Percentiles rank a stretch among this genome's conserved stretches.
These are phyloP conservation scores for Oryza longistaminata DNA, from an alignment of 176 grass and related monocot species.

Conservation along the genomic window DNA sequence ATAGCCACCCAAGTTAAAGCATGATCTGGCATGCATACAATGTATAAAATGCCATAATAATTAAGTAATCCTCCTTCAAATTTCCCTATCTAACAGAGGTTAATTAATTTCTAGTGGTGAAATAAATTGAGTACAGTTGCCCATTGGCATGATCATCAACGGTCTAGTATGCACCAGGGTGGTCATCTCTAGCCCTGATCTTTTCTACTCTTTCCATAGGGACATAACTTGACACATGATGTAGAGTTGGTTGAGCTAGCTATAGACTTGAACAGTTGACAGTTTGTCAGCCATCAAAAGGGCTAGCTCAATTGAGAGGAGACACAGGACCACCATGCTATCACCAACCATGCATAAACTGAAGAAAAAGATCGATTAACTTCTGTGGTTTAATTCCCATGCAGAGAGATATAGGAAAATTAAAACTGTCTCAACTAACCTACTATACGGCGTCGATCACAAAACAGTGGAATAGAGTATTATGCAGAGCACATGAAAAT, in stretches of 20 bases:
- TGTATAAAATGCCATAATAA: background rate
- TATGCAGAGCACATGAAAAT: no score
- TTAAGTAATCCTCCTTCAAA: background rate
- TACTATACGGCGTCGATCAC: background rate
- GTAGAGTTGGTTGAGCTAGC: background rate
- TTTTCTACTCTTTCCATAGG: background rate
- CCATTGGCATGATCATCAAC: no score
- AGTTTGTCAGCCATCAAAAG: background rate
- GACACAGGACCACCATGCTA: background rate
- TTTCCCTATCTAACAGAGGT: background rate
- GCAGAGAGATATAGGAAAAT: background rate
- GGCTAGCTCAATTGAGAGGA: background rate
- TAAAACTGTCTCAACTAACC: background rate
- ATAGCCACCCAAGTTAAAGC: background rate
- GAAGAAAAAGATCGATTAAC: background rate
- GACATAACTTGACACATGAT: background rate
- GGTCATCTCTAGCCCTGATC: background rate
- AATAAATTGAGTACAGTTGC: no score
- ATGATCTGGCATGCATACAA: background rate
- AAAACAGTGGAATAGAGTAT: background rate
- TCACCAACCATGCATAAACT: background rate
- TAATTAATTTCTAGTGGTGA: background rate
- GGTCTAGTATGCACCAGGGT: background rate
- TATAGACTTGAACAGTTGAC: background rate
- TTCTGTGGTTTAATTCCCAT: background rate